Percentiles rank a stretch among this genome's conserved stretches.
Evolutionary conservation across 106 monocot genomes (phyloP).

Genomic region (Phalaenopsis equestris): DNA sequence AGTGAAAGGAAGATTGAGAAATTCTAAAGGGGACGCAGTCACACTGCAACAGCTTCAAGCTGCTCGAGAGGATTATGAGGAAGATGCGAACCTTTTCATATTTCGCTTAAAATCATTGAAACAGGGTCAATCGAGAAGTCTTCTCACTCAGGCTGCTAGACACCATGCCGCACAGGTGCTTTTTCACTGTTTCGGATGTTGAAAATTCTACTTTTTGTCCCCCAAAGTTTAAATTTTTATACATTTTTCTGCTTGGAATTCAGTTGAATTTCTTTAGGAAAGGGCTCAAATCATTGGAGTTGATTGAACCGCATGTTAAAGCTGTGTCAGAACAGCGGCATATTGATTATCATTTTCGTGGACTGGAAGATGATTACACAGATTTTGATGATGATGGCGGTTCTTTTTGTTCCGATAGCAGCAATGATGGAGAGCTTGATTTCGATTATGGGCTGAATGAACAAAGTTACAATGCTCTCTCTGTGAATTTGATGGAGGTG

Average conservation of each 20-base stretch:
- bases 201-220: constrained; percentile 6
- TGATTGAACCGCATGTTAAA: constrained; percentile 77
- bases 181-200: constrained; percentile 1
- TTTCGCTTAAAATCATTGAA: constrained; percentile 54
- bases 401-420: constrained; percentile 22
- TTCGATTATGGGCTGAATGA: constrained; percentile 64
- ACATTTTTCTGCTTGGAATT: constrained; percentile 14
- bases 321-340: constrained; percentile 62
- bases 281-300: constrained; percentile 68
- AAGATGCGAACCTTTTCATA: constrained; percentile 29
- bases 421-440: constrained; percentile 54
- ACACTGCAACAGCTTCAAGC: constrained; percentile 31
- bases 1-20: constrained; percentile 27
- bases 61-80: constrained; percentile 37
- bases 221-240: neutral
- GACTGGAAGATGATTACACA: constrained; percentile 55
- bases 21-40: constrained; percentile 24
- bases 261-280: constrained; percentile 79
- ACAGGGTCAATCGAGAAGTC: constrained; percentile 46
- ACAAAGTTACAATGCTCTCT: constrained; percentile 21
- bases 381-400: constrained; percentile 28
- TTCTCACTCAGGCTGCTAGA: constrained; percentile 47
- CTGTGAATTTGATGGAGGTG: constrained; percentile 66
- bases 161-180: constrained; percentile 50
- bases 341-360: constrained; percentile 82